phyloP scores from a whole-genome alignment of 805 yeast genomes.

The Torulaspora gathmanii region DNA sequence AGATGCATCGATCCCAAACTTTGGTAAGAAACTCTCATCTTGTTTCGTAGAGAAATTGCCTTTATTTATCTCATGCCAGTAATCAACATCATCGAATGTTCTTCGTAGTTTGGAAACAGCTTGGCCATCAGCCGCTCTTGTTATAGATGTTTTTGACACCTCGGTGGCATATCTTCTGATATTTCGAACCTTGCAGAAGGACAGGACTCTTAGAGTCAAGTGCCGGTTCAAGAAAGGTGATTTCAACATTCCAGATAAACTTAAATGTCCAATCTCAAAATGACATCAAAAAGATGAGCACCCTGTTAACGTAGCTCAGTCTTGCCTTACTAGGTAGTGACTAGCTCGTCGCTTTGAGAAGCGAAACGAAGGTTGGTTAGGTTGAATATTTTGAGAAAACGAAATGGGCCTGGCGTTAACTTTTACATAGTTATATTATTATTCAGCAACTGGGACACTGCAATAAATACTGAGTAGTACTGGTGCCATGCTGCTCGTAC shows the following conservation, averaged over 20 bases:
- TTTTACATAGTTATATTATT: too few species aligned
- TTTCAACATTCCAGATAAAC: neutral
- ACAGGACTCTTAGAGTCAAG: neutral
- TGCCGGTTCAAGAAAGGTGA: neutral
- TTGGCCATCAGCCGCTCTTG: neutral
- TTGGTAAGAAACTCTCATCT: conserved; percentile 7
- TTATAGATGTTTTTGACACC: neutral
- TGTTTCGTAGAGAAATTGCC: conserved; percentile 15
- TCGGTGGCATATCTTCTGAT: conserved; percentile 2
- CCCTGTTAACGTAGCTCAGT: too few species aligned
- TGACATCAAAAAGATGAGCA: neutral
- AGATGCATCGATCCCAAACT: conserved; percentile 6
- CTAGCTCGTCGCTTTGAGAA: too few species aligned
- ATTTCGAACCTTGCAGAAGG: neutral
- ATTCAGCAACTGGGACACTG: too few species aligned
- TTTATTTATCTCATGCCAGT: conserved; percentile 50
- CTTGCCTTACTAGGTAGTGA: too few species aligned
- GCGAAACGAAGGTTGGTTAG: too few species aligned
- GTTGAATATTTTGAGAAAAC: too few species aligned
- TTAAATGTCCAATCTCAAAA: neutral
- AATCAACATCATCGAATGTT: conserved; percentile 58
- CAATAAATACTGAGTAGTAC: too few species aligned
- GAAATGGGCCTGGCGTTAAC: too few species aligned
- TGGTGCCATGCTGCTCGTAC: too few species aligned
- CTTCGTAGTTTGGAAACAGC: conserved; percentile 10